Base-by-base conservation (phyloP, 257 asterid species). In the Fraxinus excelsior region DNA sequence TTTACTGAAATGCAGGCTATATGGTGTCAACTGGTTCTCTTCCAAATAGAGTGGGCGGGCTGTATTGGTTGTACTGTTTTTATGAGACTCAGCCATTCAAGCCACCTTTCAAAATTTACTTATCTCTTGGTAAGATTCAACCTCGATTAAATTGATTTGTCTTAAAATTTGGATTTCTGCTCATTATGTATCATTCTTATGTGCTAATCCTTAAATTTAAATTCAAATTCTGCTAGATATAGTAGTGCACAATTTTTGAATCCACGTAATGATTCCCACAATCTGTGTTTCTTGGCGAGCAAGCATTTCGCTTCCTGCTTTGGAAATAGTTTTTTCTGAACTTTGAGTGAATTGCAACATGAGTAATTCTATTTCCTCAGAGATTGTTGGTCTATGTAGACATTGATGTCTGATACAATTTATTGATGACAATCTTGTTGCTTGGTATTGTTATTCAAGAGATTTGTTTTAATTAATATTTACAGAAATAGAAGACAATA, bases 11-110 rank as follows among this genome's bases (percentile, higher is more conserved):
- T 85, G 84, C 79, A 94, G 97, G 91, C 40, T 87, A 89, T 84
- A 75, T 88, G 84, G 83, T 82, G 70, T 83, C 94, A 42, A 53
- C 84, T 76, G 73, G 81, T 74, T 84, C 92, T 82, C 80, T 93
- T 73, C 80, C 89, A 70, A 83, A 77, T 72, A 89, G 92, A 91
- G 80, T 91, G 82, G 97, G 96, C 64, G 96, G 98, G 32, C 82
- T 95, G 56, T 95, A 90, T 85, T 92, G 96, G 91, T 78, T 90
- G 71, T 95, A 89, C 78, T 93, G 91, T 85, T 86, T 91, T 77
- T 86, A 80, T 9, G 91, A 93, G 80, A 91, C 94, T 44, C 98
- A 91, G 77, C 90, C 94, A 12, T 90, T 94, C 91, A 90, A 84
- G 83, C 98, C 96, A 53, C 89, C 92, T 69, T 91, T 86, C 85